Evolutionary conservation across 2,329 filamentous ascomycete species (phyloP), one percentile per base, ranked within the genome.

Genomic region (Pseudogymnoascus verrucosus): DNA sequence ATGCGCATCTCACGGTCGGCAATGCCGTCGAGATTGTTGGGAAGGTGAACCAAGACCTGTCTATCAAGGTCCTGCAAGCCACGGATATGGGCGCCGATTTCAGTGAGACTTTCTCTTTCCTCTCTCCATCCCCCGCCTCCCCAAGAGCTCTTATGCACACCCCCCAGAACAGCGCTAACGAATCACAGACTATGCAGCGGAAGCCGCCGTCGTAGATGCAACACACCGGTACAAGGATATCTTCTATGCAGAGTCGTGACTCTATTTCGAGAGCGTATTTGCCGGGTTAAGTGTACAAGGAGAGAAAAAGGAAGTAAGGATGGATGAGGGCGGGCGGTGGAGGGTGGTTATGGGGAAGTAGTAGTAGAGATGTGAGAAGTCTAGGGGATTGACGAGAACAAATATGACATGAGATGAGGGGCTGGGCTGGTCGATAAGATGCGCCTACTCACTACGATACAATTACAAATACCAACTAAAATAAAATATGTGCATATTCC

Each of bases 211-310:
- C 2, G 93, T 96, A 14, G 90, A 97, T 64, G 88, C 86, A 37
- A 95, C 91, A 36, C 93, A 97, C 76, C 84, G 87, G 60, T 85
- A 91, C 73, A 90, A 89, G 72, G 80, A 86, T 66, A 88, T 98
- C 61, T 97, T 97, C 74, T 92, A 90, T 72, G 83, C 66, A 66
- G 66, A 63, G 68, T 69, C 69, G 70, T 72, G 71, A 71, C 71
- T 69, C 54, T 70, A 67, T 64, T 47, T 63, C 67, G 51, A 59
- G 42, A 60, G 36, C 23, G n/a, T 14, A 19, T 39, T 61, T 63
- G 34, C 31, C 28, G 12, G 34, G 23, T 60, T 42, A 28, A 26
- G 60, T 62, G 2, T 57, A 57, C 28, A 57, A 54, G 34, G 19
- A 19, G 40, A 16, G 65, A 60, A 14, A 26, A 42, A 36, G 28